Evolutionary conservation across 2,329 filamentous ascomycete genomes (phyloP).

Genomic region (Colletotrichum tabaci): DNA sequence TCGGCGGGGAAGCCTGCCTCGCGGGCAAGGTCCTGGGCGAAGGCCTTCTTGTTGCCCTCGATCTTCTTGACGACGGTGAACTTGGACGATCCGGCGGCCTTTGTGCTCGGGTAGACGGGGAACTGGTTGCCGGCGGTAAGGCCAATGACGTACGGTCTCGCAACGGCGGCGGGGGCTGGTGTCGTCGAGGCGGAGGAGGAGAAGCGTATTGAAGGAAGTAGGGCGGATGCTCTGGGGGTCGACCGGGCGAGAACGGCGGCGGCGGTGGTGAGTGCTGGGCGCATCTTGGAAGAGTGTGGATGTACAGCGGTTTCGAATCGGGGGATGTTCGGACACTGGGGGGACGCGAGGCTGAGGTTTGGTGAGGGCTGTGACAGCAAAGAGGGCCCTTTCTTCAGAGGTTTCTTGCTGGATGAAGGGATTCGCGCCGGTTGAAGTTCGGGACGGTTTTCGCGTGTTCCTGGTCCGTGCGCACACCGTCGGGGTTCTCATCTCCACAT

Average conservation of each 20-base stretch:
- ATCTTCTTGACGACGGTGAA: conserved; percentile 84
- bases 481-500: not conserved
- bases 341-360: not conserved
- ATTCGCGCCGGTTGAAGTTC: conserved; percentile 42
- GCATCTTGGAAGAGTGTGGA: conserved; percentile 5
- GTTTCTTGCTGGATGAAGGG: conserved; percentile 31
- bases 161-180: conserved; percentile 52
- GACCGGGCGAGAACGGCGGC: conserved; percentile 11
- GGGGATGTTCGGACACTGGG: not conserved
- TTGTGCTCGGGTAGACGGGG: conserved; percentile 82
- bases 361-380: not conserved
- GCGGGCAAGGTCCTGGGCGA: conserved; percentile 75
- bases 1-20: conserved; percentile 71
- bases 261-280: conserved; percentile 12
- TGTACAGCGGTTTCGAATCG: not conserved
- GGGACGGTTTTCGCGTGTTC: conserved; percentile 5
- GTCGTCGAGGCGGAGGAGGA: conserved; percentile 33
- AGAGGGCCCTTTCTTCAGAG: conserved; percentile 10
- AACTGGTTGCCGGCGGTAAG: conserved; percentile 80
- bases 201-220: conserved; percentile 34
- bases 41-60: conserved; percentile 76
- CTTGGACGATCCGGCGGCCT: conserved; percentile 82
- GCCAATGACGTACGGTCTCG: conserved; percentile 76
- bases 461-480: not conserved
- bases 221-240: conserved; percentile 11